Percentiles rank a stretch among this genome's conserved stretches.
phyloP scores from a whole-genome alignment of 495 filamentous ascomycete genomes.

The Clavariopsis aquatica region DNA sequence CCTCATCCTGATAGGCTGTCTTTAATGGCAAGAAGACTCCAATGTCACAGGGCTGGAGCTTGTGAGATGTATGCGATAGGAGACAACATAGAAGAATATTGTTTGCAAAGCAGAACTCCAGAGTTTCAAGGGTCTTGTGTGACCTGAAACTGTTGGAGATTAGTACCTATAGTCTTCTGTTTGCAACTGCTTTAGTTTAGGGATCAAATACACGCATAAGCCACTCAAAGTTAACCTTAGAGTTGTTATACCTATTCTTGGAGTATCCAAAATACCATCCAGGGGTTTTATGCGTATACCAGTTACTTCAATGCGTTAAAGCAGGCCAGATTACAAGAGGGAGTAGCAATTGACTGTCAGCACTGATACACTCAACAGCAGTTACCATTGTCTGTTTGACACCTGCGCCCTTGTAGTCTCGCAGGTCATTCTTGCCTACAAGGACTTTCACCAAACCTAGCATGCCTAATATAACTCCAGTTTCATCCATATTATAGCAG shows the following conservation, averaged over 20 bases:
- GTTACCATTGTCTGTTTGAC: slow-evolving; percentile 1
- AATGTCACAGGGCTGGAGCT: slow-evolving; percentile 1
- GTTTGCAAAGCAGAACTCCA: slow-evolving; percentile 3
- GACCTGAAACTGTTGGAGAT: background rate
- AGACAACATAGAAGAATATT: background rate
- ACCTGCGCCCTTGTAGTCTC: background rate
- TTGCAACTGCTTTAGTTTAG: slow-evolving; percentile 3
- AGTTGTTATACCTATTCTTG: background rate
- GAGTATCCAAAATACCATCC: background rate
- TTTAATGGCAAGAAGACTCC: background rate
- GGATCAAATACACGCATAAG: slow-evolving; percentile 4
- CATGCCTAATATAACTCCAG: slow-evolving; percentile 2
- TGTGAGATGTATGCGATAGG: slow-evolving; percentile 2
- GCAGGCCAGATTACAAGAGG: background rate
- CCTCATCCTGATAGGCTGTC: background rate
- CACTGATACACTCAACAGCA: slow-evolving; percentile 1
- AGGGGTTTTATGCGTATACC: background rate
- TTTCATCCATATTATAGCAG: background rate
- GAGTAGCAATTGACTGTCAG: background rate
- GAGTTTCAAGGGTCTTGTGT: background rate
- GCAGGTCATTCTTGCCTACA: background rate
- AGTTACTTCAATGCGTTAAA: background rate
- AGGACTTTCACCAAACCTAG: slow-evolving; percentile 1
- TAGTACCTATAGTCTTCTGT: background rate
- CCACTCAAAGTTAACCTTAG: slow-evolving; percentile 5